Evolutionary conservation across 2,329 filamentous ascomycete genomes (phyloP).

Genomic region (Xylariaceae sp.): DNA sequence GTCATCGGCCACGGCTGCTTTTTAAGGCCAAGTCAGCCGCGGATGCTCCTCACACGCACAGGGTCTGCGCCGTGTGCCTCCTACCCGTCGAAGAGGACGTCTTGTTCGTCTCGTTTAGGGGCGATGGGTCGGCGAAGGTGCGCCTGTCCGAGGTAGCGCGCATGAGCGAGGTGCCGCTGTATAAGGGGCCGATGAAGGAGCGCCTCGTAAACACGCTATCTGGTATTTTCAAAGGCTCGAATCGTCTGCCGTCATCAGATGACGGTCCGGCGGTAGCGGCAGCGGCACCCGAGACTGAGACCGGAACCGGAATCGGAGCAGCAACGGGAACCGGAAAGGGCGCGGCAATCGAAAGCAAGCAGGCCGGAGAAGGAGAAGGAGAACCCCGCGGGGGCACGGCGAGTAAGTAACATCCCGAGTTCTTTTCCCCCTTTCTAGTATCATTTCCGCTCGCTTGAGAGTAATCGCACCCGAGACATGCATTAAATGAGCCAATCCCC

Average conservation of each 20-base stretch:
- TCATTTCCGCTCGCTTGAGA: too few species aligned
- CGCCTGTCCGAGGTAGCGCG: not conserved
- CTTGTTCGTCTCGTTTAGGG: slow-evolving; percentile 14
- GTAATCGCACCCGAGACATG: too few species aligned
- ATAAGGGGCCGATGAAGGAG: slow-evolving; percentile 5
- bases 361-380: not conserved
- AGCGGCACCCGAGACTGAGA: too few species aligned
- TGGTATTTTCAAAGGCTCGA: not conserved
- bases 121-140: slow-evolving; percentile 14
- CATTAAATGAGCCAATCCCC: too few species aligned
- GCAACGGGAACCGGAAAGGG: not conserved
- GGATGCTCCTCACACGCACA: not conserved
- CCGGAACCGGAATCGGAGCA: too few species aligned
- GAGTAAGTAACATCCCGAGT: too few species aligned
- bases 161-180: not conserved
- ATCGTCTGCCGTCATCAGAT: too few species aligned
- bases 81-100: slow-evolving; percentile 17
- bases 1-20: not conserved
- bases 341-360: not conserved
- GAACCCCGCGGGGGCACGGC: slow-evolving; percentile 11
- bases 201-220: not conserved
- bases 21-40: not conserved
- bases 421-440: too few species aligned
- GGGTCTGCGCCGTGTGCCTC: slow-evolving; percentile 20
- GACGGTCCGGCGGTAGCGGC: too few species aligned